phyloP scores from a whole-genome alignment of 441 rosid species.

The Adansonia grandidieri region DNA sequence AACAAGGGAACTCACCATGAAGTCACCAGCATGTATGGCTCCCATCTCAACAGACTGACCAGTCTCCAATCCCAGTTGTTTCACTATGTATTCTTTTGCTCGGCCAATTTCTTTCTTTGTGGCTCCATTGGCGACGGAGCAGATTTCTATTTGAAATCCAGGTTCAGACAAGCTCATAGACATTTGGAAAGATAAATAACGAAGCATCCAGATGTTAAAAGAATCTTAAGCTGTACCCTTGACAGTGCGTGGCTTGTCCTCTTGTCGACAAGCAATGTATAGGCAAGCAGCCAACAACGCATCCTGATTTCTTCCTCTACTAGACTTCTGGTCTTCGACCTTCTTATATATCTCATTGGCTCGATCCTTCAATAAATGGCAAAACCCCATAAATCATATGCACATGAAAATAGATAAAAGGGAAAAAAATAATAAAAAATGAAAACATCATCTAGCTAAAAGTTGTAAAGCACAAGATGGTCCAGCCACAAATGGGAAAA shows the following conservation, averaged over 20 bases:
- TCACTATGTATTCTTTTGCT: conserved; percentile 96
- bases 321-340: conserved; percentile 97
- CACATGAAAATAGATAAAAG: neutral
- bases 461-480: conserved; percentile 5
- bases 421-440: neutral
- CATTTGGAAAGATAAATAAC: conserved; percentile 50
- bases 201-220: conserved; percentile 60
- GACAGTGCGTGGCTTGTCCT: conserved; percentile 95
- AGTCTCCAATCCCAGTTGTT: conserved; percentile 89
- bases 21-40: conserved; percentile 96
- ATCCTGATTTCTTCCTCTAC: conserved; percentile 99
- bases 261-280: conserved; percentile 96
- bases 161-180: conserved; percentile 60
- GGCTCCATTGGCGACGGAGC: conserved; percentile 98
- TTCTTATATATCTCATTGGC: conserved; percentile 96
- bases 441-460: neutral
- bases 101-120: conserved; percentile 98
- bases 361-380: conserved; percentile 64
- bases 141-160: conserved; percentile 82
- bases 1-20: conserved; percentile 62
- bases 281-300: conserved; percentile 98
- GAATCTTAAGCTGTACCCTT: conserved; percentile 80
- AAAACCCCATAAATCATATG: conserved; percentile 23
- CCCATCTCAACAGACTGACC: conserved; percentile 97
- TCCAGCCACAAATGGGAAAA: neutral